Evolutionary conservation across 2,329 filamentous ascomycete species (phyloP).

Genomic region (Penicillium freii): DNA sequence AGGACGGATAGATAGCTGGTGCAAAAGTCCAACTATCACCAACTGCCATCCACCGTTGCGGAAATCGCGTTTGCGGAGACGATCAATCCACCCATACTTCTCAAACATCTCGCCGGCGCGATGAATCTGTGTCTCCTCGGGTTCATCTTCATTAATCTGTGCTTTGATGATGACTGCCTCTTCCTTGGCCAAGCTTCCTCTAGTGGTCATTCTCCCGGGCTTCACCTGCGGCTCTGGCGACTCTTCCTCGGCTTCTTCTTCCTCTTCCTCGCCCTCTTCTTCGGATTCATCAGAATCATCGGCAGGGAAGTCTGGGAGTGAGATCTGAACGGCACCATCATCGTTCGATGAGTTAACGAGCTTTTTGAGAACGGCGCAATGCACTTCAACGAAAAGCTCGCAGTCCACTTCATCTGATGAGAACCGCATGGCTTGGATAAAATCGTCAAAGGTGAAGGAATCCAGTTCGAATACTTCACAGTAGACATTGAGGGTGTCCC

Average conservation of each 20-base stretch:
- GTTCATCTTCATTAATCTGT: conserved; percentile 55
- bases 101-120: conserved; percentile 71
- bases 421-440: conserved; percentile 80
- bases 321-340: conserved; percentile 75
- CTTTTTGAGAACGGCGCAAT: conserved; percentile 86
- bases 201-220: conserved; percentile 70
- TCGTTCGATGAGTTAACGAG: conserved; percentile 71
- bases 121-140: conserved; percentile 39
- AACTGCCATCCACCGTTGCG: conserved; percentile 85
- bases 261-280: conserved; percentile 56
- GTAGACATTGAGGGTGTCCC: conserved; percentile 98
- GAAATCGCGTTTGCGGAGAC: conserved; percentile 80
- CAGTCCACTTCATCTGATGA: conserved; percentile 71
- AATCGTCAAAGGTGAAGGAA: conserved; percentile 97
- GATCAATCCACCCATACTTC: conserved; percentile 78
- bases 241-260: conserved; percentile 43
- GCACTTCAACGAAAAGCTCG: conserved; percentile 83
- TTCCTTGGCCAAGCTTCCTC: conserved; percentile 79
- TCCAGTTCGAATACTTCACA: conserved; percentile 91
- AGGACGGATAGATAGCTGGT: conserved; percentile 77
- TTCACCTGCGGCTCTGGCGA: conserved; percentile 62
- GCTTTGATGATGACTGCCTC: conserved; percentile 69
- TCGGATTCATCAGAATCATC: conserved; percentile 66
- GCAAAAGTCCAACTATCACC: conserved; percentile 80
- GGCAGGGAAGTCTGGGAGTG: conserved; percentile 70